These are phyloP conservation scores for Raphanus sativus DNA, from an alignment of 345 rosid species.

Conservation along the genomic window DNA sequence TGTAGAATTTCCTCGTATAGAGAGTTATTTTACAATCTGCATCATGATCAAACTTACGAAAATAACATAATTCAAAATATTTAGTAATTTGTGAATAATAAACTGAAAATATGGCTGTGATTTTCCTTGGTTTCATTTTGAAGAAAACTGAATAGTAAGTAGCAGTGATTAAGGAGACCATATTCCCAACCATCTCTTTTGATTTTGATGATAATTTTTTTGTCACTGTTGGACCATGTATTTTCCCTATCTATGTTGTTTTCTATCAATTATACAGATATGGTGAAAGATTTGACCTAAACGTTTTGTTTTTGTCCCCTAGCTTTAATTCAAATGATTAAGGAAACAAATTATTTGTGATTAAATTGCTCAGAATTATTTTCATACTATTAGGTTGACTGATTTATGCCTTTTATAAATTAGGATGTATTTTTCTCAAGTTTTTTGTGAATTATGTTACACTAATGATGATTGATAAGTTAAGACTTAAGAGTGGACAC, in stretches of 20 bases:
- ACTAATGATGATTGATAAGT: background rate
- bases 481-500: background rate
- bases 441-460: background rate
- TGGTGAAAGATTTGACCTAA: background rate
- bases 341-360: background rate
- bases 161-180: background rate
- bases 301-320: constrained; percentile 14
- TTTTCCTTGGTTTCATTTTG: background rate
- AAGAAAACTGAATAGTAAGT: background rate
- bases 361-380: background rate
- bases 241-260: constrained; percentile 6
- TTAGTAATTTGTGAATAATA: background rate
- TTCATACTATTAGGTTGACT: background rate
- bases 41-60: no score
- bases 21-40: no score
- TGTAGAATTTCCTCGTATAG: no score
- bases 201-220: constrained; percentile 3
- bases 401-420: background rate
- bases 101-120: background rate
- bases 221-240: background rate
- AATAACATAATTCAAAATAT: no score
- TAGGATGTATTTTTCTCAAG: background rate
- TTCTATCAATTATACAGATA: constrained; percentile 3
- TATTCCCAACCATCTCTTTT: constrained; percentile 29
- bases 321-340: background rate